Base-by-base conservation (phyloP, 1,284 basidiomycete genomes). In the Cryptococcus neoformans region DNA sequence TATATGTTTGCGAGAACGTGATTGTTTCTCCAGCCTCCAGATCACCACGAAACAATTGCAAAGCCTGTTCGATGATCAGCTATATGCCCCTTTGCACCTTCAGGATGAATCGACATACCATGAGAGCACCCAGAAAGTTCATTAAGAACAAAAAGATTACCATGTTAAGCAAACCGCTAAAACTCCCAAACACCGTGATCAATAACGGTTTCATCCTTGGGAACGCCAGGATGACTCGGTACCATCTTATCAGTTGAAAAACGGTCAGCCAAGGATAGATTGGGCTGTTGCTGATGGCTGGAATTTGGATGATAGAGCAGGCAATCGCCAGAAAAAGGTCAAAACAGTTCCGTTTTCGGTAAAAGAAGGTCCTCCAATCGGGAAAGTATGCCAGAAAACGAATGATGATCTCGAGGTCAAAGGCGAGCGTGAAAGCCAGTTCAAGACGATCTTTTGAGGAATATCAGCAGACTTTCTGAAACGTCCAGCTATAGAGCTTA, bases 81-180 rank as follows among this genome's bases (percentile, higher is more conserved):
- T 14, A 7, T 12, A 17, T 5, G 16, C 14, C 21, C n/a, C 38
- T n/a, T 38, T 28, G 10, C 9, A 11, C 37, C 35, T n/a, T n/a
- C 16, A 10, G 8, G 6, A 12, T 36, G 11, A 41, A 34, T 45
- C 88, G 75, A 14, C 89, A 82, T 14, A 85, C 85, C 55, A 94
- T 83, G 34, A 99, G 81, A 0, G 93, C 89, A 0, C 87, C 87
- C 41, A 98, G 82, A 64, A 89, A 89, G 73, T 93, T 96, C 78
- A 94, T 87, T 58, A 96, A 79, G 58, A 98, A 79, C 34, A 99
- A 82, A 81, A 99, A 98, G 41, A 95, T 76, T 12, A 90, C 85
- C 92, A 97, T 97, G 82, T 98, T 98, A 37, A 85, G 81, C 39
- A 99, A 80, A 78, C 92, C 93, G 60, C 87, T 87, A 80, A 97